These are phyloP conservation scores for Fraxinus pennsylvanica DNA, from an alignment of 257 asterid species.

Conservation along the genomic window DNA sequence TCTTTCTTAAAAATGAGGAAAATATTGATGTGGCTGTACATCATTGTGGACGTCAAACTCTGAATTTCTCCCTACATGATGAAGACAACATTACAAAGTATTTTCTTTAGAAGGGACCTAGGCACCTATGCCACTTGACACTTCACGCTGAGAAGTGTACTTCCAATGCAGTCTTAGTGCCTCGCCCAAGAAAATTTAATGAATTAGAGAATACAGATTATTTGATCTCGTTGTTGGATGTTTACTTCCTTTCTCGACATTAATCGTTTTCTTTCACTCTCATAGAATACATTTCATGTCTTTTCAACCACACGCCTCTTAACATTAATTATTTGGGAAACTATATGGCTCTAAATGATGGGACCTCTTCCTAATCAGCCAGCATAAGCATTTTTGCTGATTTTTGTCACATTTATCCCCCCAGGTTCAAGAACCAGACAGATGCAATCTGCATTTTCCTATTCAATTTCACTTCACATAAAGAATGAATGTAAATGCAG, in stretches of 20 bases:
- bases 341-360: not conserved
- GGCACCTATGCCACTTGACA: not conserved
- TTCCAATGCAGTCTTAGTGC: not conserved
- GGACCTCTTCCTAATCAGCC: not conserved
- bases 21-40: not conserved
- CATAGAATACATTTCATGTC: not conserved
- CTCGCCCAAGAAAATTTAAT: not conserved
- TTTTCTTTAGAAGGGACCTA: not conserved
- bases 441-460: not conserved
- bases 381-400: not conserved
- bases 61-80: not conserved
- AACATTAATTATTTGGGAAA: not conserved
- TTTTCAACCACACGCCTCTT: not conserved
- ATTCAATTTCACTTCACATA: not conserved
- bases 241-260: not conserved
- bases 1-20: not conserved
- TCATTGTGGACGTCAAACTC: not conserved
- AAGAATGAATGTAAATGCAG: not conserved
- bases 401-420: not conserved
- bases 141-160: not conserved
- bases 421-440: not conserved
- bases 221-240: not conserved
- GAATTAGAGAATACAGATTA: not conserved
- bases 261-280: not conserved
- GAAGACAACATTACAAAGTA: not conserved